phyloP scores from a whole-genome alignment of 2,329 filamentous ascomycete species.

The Pseudogymnoascus sp. region DNA sequence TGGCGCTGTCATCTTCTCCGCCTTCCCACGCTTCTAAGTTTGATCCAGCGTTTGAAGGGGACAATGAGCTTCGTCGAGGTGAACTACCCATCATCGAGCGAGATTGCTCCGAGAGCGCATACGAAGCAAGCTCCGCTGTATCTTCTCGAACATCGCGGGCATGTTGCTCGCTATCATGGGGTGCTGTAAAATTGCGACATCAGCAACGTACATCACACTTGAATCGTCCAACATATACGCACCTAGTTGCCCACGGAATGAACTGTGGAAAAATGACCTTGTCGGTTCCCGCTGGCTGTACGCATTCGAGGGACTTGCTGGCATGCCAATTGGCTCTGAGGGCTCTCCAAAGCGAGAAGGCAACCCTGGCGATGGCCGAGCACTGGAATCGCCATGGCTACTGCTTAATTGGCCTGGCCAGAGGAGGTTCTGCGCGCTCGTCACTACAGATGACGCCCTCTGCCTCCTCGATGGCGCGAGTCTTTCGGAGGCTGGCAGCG shows the following conservation, averaged over 20 bases:
- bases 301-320: constrained; percentile 14
- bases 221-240: constrained; percentile 19
- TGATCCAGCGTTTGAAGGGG: constrained; percentile 15
- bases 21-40: constrained; percentile 22
- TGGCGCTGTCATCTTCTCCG: constrained; percentile 6
- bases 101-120: constrained; percentile 61
- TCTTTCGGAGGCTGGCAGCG: constrained; percentile 5
- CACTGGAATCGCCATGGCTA: background rate
- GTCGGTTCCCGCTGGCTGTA: constrained; percentile 55
- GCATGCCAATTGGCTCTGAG: background rate
- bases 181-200: constrained; percentile 31
- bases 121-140: constrained; percentile 78
- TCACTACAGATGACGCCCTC: background rate
- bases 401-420: background rate
- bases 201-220: background rate
- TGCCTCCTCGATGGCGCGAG: constrained; percentile 1
- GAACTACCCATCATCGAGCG: constrained; percentile 20
- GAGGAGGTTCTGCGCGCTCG: background rate
- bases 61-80: constrained; percentile 19
- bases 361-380: background rate
- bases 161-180: constrained; percentile 63
- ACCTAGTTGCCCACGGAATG: constrained; percentile 54
- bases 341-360: background rate
- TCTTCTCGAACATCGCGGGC: constrained; percentile 76
- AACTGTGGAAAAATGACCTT: constrained; percentile 64